Conservation (phyloP, 1,139 yeast species). For the Magnusiomyces paraingens region DNA sequence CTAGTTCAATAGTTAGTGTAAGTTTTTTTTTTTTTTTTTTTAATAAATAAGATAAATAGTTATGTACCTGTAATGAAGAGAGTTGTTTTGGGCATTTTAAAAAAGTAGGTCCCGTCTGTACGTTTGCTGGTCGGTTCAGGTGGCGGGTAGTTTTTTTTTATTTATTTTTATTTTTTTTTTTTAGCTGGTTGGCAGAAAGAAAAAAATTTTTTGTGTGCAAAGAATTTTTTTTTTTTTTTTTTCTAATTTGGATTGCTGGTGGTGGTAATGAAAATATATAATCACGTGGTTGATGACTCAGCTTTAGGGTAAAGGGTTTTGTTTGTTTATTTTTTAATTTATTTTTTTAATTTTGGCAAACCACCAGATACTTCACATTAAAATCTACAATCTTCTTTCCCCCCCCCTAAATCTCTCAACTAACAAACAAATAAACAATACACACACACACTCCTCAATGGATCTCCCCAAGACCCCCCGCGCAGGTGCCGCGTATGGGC, state of each 20-base stretch:
- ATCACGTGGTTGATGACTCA: no score
- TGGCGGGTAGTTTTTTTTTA: not conserved
- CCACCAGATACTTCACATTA: not conserved
- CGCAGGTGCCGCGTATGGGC: conserved; percentile 1
- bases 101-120: no score
- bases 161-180: not conserved
- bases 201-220: not conserved
- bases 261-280: no score
- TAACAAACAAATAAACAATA: not conserved
- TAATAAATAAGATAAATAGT: not conserved
- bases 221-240: not conserved
- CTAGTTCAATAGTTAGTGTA: conserved; percentile 26
- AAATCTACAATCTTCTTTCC: no score
- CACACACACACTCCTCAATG: not conserved
- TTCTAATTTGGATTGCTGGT: no score
- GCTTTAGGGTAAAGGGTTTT: not conserved
- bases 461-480: not conserved
- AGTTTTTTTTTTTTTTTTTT: not conserved
- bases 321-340: not conserved
- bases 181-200: not conserved
- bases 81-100: conserved; percentile 35
- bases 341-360: not conserved
- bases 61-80: conserved; percentile 48
- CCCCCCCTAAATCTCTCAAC: not conserved
- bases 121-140: no score